Percentiles rank a stretch among this genome's conserved stretches.
Evolutionary conservation across 2,329 filamentous ascomycete species (phyloP).

Genomic region (Diaporthe citri): DNA sequence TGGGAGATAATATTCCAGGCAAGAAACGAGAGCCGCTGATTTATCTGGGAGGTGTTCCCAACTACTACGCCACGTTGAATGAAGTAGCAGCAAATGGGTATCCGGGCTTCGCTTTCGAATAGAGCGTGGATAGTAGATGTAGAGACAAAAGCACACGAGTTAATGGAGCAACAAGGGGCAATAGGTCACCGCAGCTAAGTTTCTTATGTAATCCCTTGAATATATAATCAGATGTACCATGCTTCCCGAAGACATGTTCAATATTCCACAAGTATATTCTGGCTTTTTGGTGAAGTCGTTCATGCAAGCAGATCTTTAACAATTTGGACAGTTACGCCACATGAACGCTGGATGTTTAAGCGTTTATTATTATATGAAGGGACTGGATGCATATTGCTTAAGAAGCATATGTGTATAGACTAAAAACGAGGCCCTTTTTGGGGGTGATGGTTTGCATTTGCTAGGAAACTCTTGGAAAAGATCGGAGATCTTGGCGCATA

Average conservation of each 20-base stretch:
- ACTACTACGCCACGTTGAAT: conserved; percentile 37
- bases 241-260: neutral
- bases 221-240: neutral
- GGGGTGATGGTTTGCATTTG: no score
- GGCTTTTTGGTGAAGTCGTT: neutral
- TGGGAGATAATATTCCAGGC: conserved; percentile 56
- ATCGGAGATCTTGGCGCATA: no score
- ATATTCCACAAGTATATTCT: neutral
- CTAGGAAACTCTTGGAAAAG: no score
- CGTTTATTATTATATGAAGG: no score
- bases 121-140: neutral
- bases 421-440: no score
- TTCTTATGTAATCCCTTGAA: neutral
- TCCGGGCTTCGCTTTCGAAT: conserved; percentile 15
- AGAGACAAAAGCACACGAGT: neutral
- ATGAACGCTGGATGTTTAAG: no score
- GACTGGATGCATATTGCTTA: no score
- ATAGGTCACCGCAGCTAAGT: neutral
- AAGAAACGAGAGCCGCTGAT: conserved; percentile 52
- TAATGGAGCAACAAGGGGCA: neutral
- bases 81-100: conserved; percentile 19
- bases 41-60: conserved; percentile 47
- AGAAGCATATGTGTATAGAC: no score
- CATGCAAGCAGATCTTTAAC: neutral
- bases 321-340: neutral